Conservation (phyloP, 495 filamentous ascomycete species). For the Neurospora terricola region DNA sequence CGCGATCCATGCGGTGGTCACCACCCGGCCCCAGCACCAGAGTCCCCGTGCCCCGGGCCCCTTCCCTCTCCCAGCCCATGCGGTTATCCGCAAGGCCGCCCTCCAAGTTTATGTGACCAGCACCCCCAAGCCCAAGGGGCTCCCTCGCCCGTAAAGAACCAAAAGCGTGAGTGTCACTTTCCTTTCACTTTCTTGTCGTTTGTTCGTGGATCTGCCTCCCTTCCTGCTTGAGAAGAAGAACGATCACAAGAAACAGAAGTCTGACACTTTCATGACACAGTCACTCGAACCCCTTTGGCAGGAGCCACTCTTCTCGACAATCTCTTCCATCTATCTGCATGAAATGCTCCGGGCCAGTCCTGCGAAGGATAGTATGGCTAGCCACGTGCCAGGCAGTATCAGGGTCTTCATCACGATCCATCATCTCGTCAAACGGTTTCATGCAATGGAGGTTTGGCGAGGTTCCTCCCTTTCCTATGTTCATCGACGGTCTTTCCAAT, state of each 20-base stretch:
- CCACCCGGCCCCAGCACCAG: background rate
- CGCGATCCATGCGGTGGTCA: background rate
- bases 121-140: background rate
- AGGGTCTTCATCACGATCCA: constrained; percentile 53
- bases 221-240: background rate
- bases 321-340: background rate
- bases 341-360: background rate
- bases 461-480: constrained; percentile 47
- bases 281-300: background rate
- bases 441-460: constrained; percentile 42
- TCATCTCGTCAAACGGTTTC: constrained; percentile 46
- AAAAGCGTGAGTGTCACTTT: background rate
- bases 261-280: background rate
- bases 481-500: constrained; percentile 57
- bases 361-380: background rate
- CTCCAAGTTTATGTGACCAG: background rate
- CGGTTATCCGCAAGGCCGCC: background rate
- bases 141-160: background rate
- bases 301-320: background rate
- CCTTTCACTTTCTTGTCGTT: background rate
- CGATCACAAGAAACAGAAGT: background rate
- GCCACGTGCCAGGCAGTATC: background rate
- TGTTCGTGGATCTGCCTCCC: background rate
- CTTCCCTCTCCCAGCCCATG: background rate
- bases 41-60: background rate